Conservation (phyloP, 1,284 basidiomycete species). For the Naganishia cerealis region DNA sequence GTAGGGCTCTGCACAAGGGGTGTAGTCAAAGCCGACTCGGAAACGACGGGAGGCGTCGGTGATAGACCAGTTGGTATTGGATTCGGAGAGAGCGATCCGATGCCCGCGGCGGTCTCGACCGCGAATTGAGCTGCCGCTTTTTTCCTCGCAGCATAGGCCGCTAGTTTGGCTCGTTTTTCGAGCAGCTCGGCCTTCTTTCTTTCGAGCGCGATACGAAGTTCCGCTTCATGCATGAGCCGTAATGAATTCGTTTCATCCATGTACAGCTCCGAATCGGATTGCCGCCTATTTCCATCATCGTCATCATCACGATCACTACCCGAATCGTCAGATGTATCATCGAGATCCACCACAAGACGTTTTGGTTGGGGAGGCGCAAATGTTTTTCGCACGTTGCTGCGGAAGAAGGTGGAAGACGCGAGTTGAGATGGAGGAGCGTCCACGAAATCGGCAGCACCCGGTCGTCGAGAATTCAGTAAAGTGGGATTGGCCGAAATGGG, state of each 20-base stretch:
- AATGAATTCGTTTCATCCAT: constrained; percentile 9
- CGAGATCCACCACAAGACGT: constrained; percentile 20
- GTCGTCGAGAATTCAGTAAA: constrained; percentile 13
- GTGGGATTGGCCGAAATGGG: not conserved
- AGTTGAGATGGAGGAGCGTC: constrained; percentile 17
- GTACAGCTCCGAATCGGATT: not conserved
- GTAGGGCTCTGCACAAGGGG: not conserved
- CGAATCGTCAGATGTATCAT: constrained; percentile 18
- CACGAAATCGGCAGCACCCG: constrained; percentile 20
- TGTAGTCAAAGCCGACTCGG: not conserved
- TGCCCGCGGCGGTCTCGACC: not conserved
- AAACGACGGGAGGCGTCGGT: not conserved
- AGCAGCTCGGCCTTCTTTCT: constrained; percentile 13
- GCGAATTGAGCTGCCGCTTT: constrained; percentile 1
- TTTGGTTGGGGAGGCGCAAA: constrained; percentile 24
- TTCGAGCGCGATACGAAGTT: constrained; percentile 21
- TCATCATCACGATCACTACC: constrained; percentile 8
- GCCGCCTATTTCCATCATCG: not conserved
- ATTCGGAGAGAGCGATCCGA: not conserved
- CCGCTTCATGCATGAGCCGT: constrained; percentile 20
- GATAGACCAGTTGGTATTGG: not conserved
- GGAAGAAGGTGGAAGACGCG: constrained; percentile 25
- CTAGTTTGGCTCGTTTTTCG: constrained; percentile 19
- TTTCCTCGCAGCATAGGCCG: constrained; percentile 17
- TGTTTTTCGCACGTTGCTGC: constrained; percentile 15